Percentiles rank a stretch among this genome's conserved stretches.
phyloP scores from a whole-genome alignment of 768 basidiomycete species.

The Leccinellum albellum region DNA sequence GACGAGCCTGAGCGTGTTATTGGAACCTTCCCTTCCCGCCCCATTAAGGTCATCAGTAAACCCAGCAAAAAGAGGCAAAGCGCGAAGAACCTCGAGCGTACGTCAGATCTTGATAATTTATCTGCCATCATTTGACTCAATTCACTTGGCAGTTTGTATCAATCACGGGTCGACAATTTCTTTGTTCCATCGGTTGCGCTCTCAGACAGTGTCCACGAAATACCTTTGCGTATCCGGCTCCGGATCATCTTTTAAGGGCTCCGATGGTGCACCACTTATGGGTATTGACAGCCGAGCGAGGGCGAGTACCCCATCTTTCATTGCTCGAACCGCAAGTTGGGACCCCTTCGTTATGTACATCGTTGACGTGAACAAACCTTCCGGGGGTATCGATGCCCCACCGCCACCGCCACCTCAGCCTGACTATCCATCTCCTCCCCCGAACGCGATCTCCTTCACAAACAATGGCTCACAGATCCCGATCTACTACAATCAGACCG shows the following conservation, averaged over 20 bases:
- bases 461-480: constrained; percentile 83
- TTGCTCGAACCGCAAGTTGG: constrained; percentile 88
- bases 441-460: constrained; percentile 83
- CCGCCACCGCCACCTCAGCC: constrained; percentile 80
- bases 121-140: constrained; percentile 10
- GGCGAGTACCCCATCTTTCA: constrained; percentile 79
- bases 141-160: constrained; percentile 68
- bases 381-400: constrained; percentile 70
- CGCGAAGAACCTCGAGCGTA: constrained; percentile 88
- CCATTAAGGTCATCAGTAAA: constrained; percentile 99
- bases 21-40: constrained; percentile 85
- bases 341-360: constrained; percentile 98
- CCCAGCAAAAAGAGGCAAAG: constrained; percentile 96
- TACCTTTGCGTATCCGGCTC: constrained; percentile 95
- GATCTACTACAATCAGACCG: constrained; percentile 95
- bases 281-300: constrained; percentile 71
- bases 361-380: constrained; percentile 85
- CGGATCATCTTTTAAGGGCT: constrained; percentile 87
- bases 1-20: constrained; percentile 81
- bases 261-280: constrained; percentile 84
- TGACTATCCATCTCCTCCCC: constrained; percentile 89
- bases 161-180: constrained; percentile 95
- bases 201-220: constrained; percentile 93
- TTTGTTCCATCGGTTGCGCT: constrained; percentile 91
- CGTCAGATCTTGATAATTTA: constrained; percentile 34